Percentiles rank a stretch among this genome's conserved stretches.
These are phyloP conservation scores for Aspergillus saccharolyticus DNA, from an alignment of 495 filamentous ascomycete species.

Conservation along the genomic window DNA sequence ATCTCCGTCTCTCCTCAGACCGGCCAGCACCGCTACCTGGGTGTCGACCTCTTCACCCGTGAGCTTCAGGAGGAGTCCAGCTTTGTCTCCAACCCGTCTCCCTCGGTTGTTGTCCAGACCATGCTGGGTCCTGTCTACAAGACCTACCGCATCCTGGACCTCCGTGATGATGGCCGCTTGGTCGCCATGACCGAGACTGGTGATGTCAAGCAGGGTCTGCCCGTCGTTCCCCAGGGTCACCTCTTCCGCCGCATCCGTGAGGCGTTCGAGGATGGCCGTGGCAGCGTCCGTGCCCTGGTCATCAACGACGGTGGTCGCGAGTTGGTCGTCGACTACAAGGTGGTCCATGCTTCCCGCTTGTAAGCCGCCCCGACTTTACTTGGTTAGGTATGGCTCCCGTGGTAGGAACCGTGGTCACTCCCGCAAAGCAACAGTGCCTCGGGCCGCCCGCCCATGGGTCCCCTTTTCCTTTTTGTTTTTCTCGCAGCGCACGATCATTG, in stretches of 20 bases:
- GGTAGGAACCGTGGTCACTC: background rate
- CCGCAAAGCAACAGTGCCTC: background rate
- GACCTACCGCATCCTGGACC: constrained; percentile 98
- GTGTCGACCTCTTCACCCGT: constrained; percentile 99
- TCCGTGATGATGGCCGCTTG: constrained; percentile 79
- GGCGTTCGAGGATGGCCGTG: constrained; percentile 86
- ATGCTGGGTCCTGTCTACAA: constrained; percentile 99
- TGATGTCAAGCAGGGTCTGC: constrained; percentile 94
- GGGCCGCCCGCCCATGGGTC: background rate
- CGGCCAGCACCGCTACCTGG: constrained; percentile 98
- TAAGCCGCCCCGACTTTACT: constrained; percentile 36
- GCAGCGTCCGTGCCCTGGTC: constrained; percentile 89
- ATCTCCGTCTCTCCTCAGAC: constrained; percentile 98
- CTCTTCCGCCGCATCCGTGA: constrained; percentile 78
- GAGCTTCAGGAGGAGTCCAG: constrained; percentile 98
- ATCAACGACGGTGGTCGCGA: constrained; percentile 91
- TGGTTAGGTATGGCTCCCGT: constrained; percentile 10
- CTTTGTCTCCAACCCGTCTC: constrained; percentile 93
- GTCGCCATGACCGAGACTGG: constrained; percentile 83
- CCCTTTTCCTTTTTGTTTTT: background rate
- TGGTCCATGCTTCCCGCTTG: constrained; percentile 76
- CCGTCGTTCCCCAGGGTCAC: constrained; percentile 87
- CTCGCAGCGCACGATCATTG: constrained; percentile 17
- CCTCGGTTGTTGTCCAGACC: constrained; percentile 96
- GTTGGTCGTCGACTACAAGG: constrained; percentile 98